Evolutionary conservation across 306 rosid genomes (phyloP), one percentile per base, ranked within the genome.

Genomic region (Amphicarpaea edgeworthii): DNA sequence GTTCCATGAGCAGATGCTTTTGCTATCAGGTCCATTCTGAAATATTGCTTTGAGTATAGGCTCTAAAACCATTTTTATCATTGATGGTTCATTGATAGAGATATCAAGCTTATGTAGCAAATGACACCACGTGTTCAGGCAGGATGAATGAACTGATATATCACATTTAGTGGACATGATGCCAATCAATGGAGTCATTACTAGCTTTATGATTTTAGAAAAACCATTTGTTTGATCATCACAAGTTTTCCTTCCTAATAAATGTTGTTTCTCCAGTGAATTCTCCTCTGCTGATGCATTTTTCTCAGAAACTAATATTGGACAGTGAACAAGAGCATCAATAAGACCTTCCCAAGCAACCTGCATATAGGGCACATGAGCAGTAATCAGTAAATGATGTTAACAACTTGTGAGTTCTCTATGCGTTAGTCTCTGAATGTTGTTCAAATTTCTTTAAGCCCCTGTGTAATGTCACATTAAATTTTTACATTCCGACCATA

Each of bases 331-430:
- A 61, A 93, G 94, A 26, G 98, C 93, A 76, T 93, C 93, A 20
- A 88, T 82, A 77, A 91, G 89, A 71, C 96, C 93, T 87, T 90
- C 91, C 97, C 98, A 93, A 34, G 97, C 91, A 80, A 88, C 93
- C 98, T 91, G 85, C 41, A 79, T 45, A 26, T 42, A 82, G 9
- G 73, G 63, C 64, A 19, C 66, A 59, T 17, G 32, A 19, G 53
- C 50, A 64, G 24, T 5, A 68, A 64, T 24, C n/a, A 14, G 38
- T 30, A 47, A 72, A 60, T 4, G 28, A 58, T 43, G 17, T 17
- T 20, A 58, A 61, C 24, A 59, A 54, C 42, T 37, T 66, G 46
- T 40, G 43, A 57, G 57, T 57, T 2, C n/a, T 54, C n/a, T 75
- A 40, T 37, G 15, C 59, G 32, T 23, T 23, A 10, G 66, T 70